Conservation (phyloP, 495 filamentous ascomycete genomes). For the Tuber borchii region DNA sequence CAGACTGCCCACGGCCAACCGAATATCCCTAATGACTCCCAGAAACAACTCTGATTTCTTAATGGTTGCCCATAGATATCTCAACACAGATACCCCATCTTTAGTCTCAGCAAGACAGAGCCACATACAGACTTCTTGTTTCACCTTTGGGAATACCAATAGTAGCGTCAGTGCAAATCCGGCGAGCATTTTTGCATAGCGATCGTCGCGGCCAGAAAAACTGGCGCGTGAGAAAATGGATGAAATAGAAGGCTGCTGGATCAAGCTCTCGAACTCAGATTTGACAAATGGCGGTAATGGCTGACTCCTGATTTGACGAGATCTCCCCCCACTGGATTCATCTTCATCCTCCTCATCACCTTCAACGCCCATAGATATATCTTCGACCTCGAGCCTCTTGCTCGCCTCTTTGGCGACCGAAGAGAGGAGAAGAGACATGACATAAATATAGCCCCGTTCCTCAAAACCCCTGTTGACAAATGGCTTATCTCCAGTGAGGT, state of each 20-base stretch:
- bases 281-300: conserved; percentile 55
- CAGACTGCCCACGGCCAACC: conserved; percentile 54
- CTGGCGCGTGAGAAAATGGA: conserved; percentile 42
- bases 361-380: conserved; percentile 41
- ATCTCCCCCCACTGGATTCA: conserved; percentile 15
- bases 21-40: conserved; percentile 53
- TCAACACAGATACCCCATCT: conserved; percentile 62
- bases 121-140: conserved; percentile 94
- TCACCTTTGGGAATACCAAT: conserved; percentile 71
- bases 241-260: conserved; percentile 51
- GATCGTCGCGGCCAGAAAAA: conserved; percentile 48
- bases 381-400: conserved; percentile 52
- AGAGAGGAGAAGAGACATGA: conserved; percentile 58
- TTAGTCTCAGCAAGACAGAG: conserved; percentile 73
- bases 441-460: conserved; percentile 54
- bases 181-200: conserved; percentile 61
- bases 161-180: conserved; percentile 81
- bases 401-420: conserved; percentile 57
- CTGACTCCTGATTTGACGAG: conserved; percentile 8
- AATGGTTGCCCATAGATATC: conserved; percentile 82
- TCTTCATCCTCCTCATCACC: conserved; percentile 35
- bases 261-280: conserved; percentile 55
- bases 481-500: conserved; percentile 40
- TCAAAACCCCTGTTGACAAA: neutral
- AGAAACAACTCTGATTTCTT: conserved; percentile 60